Base-by-base conservation (phyloP, 2,329 filamentous ascomycete species). In the Arthrinium puccinioides region DNA sequence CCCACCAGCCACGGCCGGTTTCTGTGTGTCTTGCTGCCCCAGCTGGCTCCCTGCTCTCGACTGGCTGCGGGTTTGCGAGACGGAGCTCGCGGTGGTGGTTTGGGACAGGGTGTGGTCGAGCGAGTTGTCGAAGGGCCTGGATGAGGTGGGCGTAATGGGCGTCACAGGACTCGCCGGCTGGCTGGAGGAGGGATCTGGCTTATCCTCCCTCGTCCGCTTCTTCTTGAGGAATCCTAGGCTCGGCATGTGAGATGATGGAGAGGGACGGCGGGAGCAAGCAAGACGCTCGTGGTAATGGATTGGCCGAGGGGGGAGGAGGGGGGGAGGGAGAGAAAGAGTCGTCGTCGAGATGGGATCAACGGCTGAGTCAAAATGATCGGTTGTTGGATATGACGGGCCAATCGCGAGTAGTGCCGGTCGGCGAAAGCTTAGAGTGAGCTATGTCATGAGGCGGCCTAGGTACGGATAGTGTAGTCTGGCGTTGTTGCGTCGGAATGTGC, bases 221-320 rank as follows among this genome's bases (percentile, higher is more conserved):
- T 95, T 97, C 78, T 96, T 96, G 61, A 97, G 79, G 61, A 96
- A 88, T 65, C 87, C 87, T 72, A 96, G 78, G 64, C 79, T 86
- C 81, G 89, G 92, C 92, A 98, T 97, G 31, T 33, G 31, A 23
- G 21, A 23, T 33, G 31, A 6, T 33, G 15, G 31, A 9, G n/a
- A 24, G 24, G 20, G n/a, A n/a, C n/a, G n/a, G n/a, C n/a, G n/a
- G n/a, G n/a, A n/a, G n/a, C n/a, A n/a, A n/a, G n/a, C n/a, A n/a
- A n/a, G n/a, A n/a, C n/a, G n/a, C n/a, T n/a, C n/a, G n/a, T n/a
- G n/a, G n/a, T n/a, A n/a, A n/a, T n/a, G n/a, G n/a, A n/a, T n/a
- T n/a, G n/a, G n/a, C n/a, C n/a, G n/a, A n/a, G n/a, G n/a, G n/a
- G n/a, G n/a, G n/a, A n/a, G n/a, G n/a, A n/a, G n/a, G n/a, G n/a